Percentiles rank a stretch among this genome's conserved stretches.
Conservation (phyloP, 805 yeast species). For the Ogataea naganishii region DNA sequence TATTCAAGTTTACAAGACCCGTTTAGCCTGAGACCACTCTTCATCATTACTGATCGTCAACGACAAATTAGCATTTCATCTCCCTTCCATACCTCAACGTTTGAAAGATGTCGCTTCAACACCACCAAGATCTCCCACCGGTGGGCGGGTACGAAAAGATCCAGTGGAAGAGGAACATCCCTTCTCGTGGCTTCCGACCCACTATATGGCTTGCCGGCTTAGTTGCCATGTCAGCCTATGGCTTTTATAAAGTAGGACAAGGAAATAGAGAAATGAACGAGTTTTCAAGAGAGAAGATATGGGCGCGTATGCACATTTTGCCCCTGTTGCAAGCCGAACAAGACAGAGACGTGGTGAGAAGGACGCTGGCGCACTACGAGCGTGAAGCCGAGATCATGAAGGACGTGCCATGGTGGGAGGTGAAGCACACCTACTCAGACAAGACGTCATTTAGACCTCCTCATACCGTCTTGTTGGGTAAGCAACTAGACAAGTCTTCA, state of each 20-base stretch:
- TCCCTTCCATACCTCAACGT: too few relatives aligned
- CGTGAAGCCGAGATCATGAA: slow-evolving; percentile 65
- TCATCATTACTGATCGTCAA: too few relatives aligned
- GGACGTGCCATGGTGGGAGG: slow-evolving; percentile 55
- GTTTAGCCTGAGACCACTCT: too few relatives aligned
- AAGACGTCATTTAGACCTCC: slow-evolving; percentile 27
- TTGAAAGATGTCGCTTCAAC: too few relatives aligned
- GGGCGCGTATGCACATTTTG: slow-evolving; percentile 66
- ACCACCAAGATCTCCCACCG: slow-evolving; percentile 76
- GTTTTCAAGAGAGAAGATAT: slow-evolving; percentile 62
- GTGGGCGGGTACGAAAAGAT: slow-evolving; percentile 77
- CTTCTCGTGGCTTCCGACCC: slow-evolving; percentile 80
- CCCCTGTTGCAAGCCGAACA: slow-evolving; percentile 77
- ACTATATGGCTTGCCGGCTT: slow-evolving; percentile 59
- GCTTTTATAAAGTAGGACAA: slow-evolving; percentile 55
- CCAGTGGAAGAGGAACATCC: slow-evolving; percentile 85
- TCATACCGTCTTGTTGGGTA: slow-evolving; percentile 25
- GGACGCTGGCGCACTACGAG: slow-evolving; percentile 54
- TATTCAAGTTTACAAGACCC: too few relatives aligned
- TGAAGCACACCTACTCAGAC: slow-evolving; percentile 30
- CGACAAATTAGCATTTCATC: too few relatives aligned
- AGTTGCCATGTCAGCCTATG: slow-evolving; percentile 57
- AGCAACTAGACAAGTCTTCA: slow-evolving; percentile 23
- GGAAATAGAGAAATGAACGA: slow-evolving; percentile 75
- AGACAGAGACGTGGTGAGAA: slow-evolving; percentile 70